phyloP scores from a whole-genome alignment of 106 monocot species.

The Dendrobium catenatum region DNA sequence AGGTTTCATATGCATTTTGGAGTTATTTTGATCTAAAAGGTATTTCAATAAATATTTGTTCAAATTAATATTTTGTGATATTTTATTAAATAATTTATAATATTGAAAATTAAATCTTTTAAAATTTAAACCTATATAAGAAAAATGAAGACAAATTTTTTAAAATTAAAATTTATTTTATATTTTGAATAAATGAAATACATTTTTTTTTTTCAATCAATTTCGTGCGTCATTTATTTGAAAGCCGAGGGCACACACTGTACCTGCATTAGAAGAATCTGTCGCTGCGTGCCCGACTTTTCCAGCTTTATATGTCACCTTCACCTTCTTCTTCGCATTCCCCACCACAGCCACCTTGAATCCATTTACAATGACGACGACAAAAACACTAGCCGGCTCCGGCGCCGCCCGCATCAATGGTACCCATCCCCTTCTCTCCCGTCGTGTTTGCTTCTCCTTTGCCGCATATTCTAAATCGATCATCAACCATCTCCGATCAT shows the following conservation, averaged over 20 bases:
- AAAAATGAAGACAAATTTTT: too few relatives aligned
- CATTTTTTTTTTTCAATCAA: too few relatives aligned
- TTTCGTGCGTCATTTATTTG: too few relatives aligned
- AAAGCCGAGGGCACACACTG: not conserved
- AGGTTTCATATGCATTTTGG: too few relatives aligned
- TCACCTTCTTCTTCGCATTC: not conserved
- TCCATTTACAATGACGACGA: not conserved
- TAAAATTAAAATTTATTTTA: too few relatives aligned
- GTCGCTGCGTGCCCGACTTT: not conserved
- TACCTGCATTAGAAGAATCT: not conserved
- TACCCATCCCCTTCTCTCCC: not conserved
- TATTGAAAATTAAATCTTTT: too few relatives aligned
- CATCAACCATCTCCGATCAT: constrained; percentile 22
- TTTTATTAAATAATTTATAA: too few relatives aligned
- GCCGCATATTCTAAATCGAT: constrained; percentile 59
- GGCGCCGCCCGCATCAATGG: not conserved
- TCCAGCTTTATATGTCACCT: not conserved
- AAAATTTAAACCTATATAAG: too few relatives aligned
- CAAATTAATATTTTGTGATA: too few relatives aligned
- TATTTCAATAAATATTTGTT: too few relatives aligned
- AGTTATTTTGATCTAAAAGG: too few relatives aligned
- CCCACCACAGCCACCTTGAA: not conserved
- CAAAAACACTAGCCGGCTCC: not conserved
- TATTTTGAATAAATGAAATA: too few relatives aligned
- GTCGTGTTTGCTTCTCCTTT: constrained; percentile 48